Conservation (phyloP, 2,329 filamentous ascomycete genomes). For the Epichloe elymi region DNA sequence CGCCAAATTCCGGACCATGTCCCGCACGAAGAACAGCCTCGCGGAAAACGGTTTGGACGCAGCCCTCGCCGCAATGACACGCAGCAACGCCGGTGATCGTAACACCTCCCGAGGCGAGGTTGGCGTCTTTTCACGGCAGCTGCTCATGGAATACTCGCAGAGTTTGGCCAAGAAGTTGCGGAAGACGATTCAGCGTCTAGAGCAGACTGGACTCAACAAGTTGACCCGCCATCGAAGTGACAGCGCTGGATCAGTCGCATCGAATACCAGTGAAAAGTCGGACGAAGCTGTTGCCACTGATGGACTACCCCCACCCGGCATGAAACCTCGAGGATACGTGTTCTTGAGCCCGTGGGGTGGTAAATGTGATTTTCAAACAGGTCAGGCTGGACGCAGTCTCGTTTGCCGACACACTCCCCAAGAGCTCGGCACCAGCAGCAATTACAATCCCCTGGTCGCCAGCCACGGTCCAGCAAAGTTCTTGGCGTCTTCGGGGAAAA, state of each 20-base stretch:
- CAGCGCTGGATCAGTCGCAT: conserved; percentile 19
- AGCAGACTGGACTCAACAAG: conserved; percentile 13
- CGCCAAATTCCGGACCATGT: conserved; percentile 41
- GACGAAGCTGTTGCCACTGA: conserved; percentile 1
- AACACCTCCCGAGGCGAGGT: conserved; percentile 6
- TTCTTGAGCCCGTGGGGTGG: conserved; percentile 83
- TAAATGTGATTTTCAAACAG: conserved; percentile 72
- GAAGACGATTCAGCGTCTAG: conserved; percentile 28
- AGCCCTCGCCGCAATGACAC: conserved; percentile 6
- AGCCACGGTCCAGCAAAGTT: conserved; percentile 14
- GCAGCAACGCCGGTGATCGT: conserved; percentile 3
- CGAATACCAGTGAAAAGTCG: conserved; percentile 6
- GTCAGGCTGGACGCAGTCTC: conserved; percentile 59
- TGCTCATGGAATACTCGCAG: conserved; percentile 44
- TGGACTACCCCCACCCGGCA: conserved; percentile 8
- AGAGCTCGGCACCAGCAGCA: conserved; percentile 12
- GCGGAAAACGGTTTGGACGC: conserved; percentile 16
- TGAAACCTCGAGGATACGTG: conserved; percentile 53
- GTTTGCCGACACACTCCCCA: conserved; percentile 62
- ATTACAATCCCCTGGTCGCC: conserved; percentile 32
- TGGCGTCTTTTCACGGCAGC: conserved; percentile 36
- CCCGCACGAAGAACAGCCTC: conserved; percentile 18
- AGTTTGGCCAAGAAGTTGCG: conserved; percentile 35
- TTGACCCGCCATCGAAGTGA: conserved; percentile 16
- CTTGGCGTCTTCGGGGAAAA: background rate